Percentiles rank a stretch among this genome's conserved stretches.
Evolutionary conservation across 2,329 filamentous ascomycete species (phyloP).

Genomic region (Teratosphaeria destructans): DNA sequence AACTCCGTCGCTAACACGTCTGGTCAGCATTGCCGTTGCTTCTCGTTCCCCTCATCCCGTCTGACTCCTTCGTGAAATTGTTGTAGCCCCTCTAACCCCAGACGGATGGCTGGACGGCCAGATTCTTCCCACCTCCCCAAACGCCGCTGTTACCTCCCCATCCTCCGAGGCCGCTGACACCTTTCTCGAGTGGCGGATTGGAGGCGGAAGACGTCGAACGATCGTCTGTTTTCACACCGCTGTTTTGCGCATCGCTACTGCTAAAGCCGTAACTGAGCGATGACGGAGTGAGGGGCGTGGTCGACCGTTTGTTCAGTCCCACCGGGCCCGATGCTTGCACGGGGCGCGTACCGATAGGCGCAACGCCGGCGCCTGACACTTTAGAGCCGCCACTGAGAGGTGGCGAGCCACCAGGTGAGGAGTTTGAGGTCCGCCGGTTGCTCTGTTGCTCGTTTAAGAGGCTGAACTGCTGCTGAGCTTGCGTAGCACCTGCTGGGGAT

Average conservation of each 20-base stretch:
- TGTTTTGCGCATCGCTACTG: slow-evolving; percentile 43
- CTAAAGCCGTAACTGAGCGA: slow-evolving; percentile 66
- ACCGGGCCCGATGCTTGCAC: slow-evolving; percentile 50
- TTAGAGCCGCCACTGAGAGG: slow-evolving; percentile 53
- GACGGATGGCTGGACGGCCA: slow-evolving; percentile 83
- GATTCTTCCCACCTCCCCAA: slow-evolving; percentile 68
- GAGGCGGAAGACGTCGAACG: slow-evolving; percentile 47
- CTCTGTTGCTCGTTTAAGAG: slow-evolving; percentile 51
- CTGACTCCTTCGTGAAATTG: neutral
- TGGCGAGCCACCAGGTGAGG: slow-evolving; percentile 74
- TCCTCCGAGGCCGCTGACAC: slow-evolving; percentile 36
- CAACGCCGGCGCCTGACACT: slow-evolving; percentile 55
- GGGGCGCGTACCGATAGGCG: slow-evolving; percentile 87
- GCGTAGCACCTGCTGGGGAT: slow-evolving; percentile 63
- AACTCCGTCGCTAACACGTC: slow-evolving; percentile 3
- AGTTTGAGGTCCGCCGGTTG: slow-evolving; percentile 72
- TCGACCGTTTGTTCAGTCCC: slow-evolving; percentile 67
- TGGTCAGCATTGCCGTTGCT: neutral
- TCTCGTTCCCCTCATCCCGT: neutral
- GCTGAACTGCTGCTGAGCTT: slow-evolving; percentile 29
- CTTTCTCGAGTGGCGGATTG: slow-evolving; percentile 44
- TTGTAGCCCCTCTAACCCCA: slow-evolving; percentile 57
- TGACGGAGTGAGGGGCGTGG: slow-evolving; percentile 75
- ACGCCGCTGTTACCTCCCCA: slow-evolving; percentile 76
- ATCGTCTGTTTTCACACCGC: slow-evolving; percentile 40